Evolutionary conservation across 495 filamentous ascomycete genomes (phyloP), one percentile per base, ranked within the genome.

Genomic region (Penicillium maclennaniae): DNA sequence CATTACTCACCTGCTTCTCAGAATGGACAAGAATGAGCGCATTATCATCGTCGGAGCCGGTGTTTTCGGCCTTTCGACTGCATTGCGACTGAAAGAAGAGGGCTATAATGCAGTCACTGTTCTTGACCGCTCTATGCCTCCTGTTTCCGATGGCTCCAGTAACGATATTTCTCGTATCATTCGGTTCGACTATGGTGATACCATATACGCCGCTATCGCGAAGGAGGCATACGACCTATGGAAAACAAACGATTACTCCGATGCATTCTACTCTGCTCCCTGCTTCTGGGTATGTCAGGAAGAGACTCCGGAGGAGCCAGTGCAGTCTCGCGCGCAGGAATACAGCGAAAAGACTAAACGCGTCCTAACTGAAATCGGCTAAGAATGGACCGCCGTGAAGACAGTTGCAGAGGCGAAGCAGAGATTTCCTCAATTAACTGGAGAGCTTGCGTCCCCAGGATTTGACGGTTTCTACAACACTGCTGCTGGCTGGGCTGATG

Each of bases 401-500:
- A 74, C 66, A 4, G 72, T 75, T 6, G 21, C 65, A 55, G 26
- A 71, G 76, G 75, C 40, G 70, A 82, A 48, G 72, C 25, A 26
- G 36, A 44, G 43, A 8, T 72, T 69, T 9, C 78, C 76, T 1
- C 78, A 87, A 39, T 59, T 73, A 6, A 67, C 62, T 1, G 74
- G 65, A 5, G 43, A 47, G 0, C 53, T 62, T 6, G 58, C 52
- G 1, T 79, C 74, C 4, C 77, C 74, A 7, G 88, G 86, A 0
- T 69, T 71, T 15, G 79, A 80, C 65, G 89, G 87, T 1, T 95
- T 92, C 65, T 63, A 87, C 38, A 95, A 92, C 60, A 65, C 69
- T 16, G 67, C 66, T 1, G 79, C 76, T 45, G 90, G 89, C 4
- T 95, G 89, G 89, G 89, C 82, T 3, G 82, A 95, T 54, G 88